A percentile compares a stretch with the other conserved stretches of the same genome.
Evolutionary conservation across 1,139 yeast species (phyloP).

Genomic region (Magnusiomyces magnusii): DNA sequence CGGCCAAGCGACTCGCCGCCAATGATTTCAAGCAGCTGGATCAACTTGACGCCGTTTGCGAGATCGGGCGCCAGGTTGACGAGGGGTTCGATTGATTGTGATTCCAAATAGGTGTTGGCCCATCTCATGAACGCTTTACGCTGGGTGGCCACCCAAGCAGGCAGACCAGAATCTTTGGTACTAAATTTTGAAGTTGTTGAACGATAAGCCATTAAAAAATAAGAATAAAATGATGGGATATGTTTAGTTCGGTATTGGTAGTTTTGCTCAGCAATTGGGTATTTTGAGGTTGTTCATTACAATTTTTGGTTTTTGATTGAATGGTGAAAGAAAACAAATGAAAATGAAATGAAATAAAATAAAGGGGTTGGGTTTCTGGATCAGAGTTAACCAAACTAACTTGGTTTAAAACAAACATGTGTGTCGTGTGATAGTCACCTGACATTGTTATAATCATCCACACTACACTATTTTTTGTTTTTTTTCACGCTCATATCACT

Average conservation of each 20-base stretch:
- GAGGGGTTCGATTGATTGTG: conserved; percentile 26
- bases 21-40: conserved; percentile 35
- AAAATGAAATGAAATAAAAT: neutral
- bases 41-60: conserved; percentile 32
- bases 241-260: neutral
- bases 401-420: too few species aligned
- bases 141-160: conserved; percentile 37
- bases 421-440: neutral
- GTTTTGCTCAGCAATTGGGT: too few species aligned
- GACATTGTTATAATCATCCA: too few species aligned
- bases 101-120: conserved; percentile 35
- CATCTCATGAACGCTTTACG: conserved; percentile 36
- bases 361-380: neutral
- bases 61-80: conserved; percentile 29
- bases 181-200: neutral
- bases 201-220: neutral
- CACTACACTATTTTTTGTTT: too few species aligned
- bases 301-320: neutral
- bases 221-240: neutral
- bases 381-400: too few species aligned
- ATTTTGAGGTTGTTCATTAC: too few species aligned
- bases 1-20: conserved; percentile 36
- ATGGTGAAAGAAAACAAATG: too few species aligned
- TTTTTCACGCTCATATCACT: neutral
- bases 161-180: conserved; percentile 15